Conservation (phyloP, 495 filamentous ascomycete species). For the Podospora anserina region DNA sequence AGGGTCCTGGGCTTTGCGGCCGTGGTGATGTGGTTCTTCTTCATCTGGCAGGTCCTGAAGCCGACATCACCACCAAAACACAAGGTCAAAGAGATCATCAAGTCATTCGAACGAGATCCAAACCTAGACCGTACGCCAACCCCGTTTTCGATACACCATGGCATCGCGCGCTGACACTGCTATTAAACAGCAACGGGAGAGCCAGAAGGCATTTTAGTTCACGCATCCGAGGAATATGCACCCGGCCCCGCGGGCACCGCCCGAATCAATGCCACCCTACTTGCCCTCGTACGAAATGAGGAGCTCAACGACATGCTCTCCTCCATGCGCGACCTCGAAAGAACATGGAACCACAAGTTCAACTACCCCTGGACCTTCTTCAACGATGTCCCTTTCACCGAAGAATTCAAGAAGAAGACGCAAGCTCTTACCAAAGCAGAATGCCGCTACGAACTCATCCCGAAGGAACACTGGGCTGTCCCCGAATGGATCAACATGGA, state of each 20-base stretch:
- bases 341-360: conserved; percentile 97
- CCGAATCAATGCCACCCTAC: conserved; percentile 87
- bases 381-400: conserved; percentile 88
- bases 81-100: conserved; percentile 14
- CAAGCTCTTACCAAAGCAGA: conserved; percentile 77
- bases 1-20: conserved; percentile 71
- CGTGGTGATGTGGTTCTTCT: conserved; percentile 66
- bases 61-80: conserved; percentile 30
- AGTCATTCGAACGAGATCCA: conserved; percentile 67
- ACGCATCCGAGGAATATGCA: conserved; percentile 68
- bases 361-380: conserved; percentile 99
- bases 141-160: neutral
- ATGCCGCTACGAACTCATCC: conserved; percentile 80
- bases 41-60: conserved; percentile 68
- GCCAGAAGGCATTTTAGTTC: conserved; percentile 68
- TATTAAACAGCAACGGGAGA: conserved; percentile 65
- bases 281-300: conserved; percentile 89
- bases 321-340: conserved; percentile 85
- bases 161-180: neutral
- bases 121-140: conserved; percentile 69
- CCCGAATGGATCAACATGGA: conserved; percentile 90
- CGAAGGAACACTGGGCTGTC: conserved; percentile 89
- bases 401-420: conserved; percentile 85
- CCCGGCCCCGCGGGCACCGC: conserved; percentile 68
- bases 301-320: conserved; percentile 79